Base-by-base conservation (phyloP, 495 filamentous ascomycete genomes). In the Annulohypoxylon moriforme region DNA sequence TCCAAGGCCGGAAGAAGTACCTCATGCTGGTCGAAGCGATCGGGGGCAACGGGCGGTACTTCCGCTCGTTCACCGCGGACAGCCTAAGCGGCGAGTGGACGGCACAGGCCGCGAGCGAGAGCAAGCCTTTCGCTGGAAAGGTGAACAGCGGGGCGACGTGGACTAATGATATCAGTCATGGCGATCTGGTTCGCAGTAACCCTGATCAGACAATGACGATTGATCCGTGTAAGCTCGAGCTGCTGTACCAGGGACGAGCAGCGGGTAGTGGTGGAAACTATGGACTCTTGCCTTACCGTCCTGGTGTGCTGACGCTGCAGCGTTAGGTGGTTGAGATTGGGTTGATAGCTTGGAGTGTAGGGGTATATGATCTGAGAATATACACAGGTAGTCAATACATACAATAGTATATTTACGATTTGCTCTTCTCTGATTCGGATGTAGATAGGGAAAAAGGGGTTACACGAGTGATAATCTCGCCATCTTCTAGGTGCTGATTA, bases 21-120 rank as follows among this genome's bases (percentile, higher is more conserved):
- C 83, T 91, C 10, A 90, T 91, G 87, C 85, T 91, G 38, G 85
- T 90, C 67, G 89, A 91, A 76, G 76, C 84, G 0, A 88, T 89
- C 42, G 88, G 88, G 4, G 16, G 80, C 0, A 71, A 82, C 16
- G 88, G 88, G 1, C 84, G 89, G 4, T 91, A 87, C 66, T 91
- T 91, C 85, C 87, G 89, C 34, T 89, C 88, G 0, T 90, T 85
- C 77, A 90, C 87, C 2, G 82, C 89, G 20, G 79, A 65, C 34
- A 85, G 80, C 56, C 82, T 90, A 0, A 68, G 71, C 53, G 88
- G 88, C 0, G 36, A 77, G 18, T 90, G 88, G 88, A 86, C 85
- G 0, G 60, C 80, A 7, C 84, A 88, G 70, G 84, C 88, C 2
- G 75, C 76, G 1, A 83, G 50, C 24, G 88, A 90, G 79, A 81